Evolutionary conservation across 805 yeast genomes (phyloP).

Genomic region (Candida xiaguanensis): DNA sequence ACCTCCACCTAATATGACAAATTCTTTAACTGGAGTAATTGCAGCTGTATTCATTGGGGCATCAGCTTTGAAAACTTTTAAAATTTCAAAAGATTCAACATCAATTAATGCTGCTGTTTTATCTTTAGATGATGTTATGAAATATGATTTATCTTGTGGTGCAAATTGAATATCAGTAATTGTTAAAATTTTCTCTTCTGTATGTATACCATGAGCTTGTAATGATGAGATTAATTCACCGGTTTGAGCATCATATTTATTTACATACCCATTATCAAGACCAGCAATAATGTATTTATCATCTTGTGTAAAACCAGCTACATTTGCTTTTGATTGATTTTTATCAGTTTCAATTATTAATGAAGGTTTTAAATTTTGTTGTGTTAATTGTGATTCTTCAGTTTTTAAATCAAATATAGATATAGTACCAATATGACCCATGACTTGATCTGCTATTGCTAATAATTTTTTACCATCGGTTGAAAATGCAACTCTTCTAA

Average conservation of each 20-base stretch:
- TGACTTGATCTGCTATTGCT: conserved; percentile 84
- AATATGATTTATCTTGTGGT: conserved; percentile 74
- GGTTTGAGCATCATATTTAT: conserved; percentile 72
- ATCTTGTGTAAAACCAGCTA: conserved; percentile 84
- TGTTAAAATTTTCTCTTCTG: conserved; percentile 37
- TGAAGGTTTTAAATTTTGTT: conserved; percentile 53
- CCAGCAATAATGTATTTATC: conserved; percentile 78
- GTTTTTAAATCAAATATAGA: conserved; percentile 60
- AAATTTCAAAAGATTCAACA: conserved; percentile 65
- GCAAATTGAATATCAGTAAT: conserved; percentile 90
- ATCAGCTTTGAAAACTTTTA: conserved; percentile 79
- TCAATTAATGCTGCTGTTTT: conserved; percentile 76
- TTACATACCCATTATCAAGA: conserved; percentile 80
- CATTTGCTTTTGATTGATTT: conserved; percentile 59
- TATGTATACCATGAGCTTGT: conserved; percentile 67
- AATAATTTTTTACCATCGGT: conserved; percentile 67
- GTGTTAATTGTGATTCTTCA: conserved; percentile 27
- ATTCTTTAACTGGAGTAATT: conserved; percentile 89
- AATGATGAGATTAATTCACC: conserved; percentile 63
- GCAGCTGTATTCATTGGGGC: conserved; percentile 95
- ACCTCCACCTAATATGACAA: conserved; percentile 96
- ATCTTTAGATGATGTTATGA: conserved; percentile 91
- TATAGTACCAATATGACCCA: conserved; percentile 83
- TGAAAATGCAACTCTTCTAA: conserved; percentile 82
- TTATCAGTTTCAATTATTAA: conserved; percentile 59